Conservation (phyloP, 345 rosid genomes). For the Euclidium syriacum region DNA sequence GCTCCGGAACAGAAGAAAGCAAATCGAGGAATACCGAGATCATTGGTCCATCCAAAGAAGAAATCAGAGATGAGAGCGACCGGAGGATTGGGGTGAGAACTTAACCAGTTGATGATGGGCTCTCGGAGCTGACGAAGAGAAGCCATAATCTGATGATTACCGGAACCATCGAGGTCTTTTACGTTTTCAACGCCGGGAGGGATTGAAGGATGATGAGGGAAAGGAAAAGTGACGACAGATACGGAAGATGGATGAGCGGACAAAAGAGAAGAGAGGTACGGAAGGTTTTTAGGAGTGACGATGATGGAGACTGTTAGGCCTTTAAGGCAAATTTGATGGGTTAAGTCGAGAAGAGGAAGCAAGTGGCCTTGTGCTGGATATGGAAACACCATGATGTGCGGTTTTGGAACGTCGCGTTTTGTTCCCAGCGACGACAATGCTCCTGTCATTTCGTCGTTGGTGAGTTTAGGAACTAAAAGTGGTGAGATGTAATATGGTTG, state of each 20-base stretch:
- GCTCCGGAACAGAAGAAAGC: constrained; percentile 42
- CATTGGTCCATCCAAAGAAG: constrained; percentile 71
- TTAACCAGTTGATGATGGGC: constrained; percentile 47
- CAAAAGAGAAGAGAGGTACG: constrained; percentile 41
- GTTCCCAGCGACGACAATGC: not conserved
- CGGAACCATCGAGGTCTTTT: constrained; percentile 41
- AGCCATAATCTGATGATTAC: constrained; percentile 33
- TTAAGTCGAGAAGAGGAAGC: constrained; percentile 49
- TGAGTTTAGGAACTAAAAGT: too few relatives aligned
- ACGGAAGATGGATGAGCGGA: constrained; percentile 25
- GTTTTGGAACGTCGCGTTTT: not conserved
- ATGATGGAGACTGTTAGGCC: constrained; percentile 40
- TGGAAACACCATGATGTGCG: constrained; percentile 56
- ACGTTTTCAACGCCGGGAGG: constrained; percentile 57
- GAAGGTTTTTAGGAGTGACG: constrained; percentile 48
- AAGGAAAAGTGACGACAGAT: constrained; percentile 35
- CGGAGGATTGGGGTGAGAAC: constrained; percentile 50
- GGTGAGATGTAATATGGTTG: not conserved
- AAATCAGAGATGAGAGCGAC: constrained; percentile 64
- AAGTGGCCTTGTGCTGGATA: constrained; percentile 69
- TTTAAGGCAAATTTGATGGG: constrained; percentile 39
- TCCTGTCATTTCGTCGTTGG: not conserved
- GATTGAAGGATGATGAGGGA: constrained; percentile 51
- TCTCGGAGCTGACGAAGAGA: constrained; percentile 42
- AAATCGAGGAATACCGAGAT: constrained; percentile 42